Conservation (phyloP, 345 rosid genomes). For the Streptanthus diversifolius region DNA sequence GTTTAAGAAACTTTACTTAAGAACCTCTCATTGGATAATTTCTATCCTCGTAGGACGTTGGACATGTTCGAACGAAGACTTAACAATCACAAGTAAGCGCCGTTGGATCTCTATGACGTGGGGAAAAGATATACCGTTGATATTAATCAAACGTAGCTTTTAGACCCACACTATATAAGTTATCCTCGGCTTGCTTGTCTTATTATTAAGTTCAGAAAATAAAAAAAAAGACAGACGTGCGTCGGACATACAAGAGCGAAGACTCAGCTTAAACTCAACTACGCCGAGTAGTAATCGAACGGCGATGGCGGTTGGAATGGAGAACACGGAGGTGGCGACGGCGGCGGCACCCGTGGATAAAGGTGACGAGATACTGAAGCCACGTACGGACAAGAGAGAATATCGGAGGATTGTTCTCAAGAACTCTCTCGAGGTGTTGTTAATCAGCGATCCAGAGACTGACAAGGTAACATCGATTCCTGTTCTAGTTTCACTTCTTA, state of each 20-base stretch:
- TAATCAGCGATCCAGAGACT: slow-evolving; percentile 79
- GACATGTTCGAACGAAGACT: too few relatives aligned
- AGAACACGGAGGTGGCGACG: background rate
- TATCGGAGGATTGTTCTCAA: slow-evolving; percentile 61
- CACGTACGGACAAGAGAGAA: slow-evolving; percentile 72
- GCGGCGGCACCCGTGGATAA: slow-evolving; percentile 5
- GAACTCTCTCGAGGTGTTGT: slow-evolving; percentile 67
- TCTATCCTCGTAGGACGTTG: too few relatives aligned
- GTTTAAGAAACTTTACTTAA: too few relatives aligned
- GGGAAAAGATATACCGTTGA: background rate
- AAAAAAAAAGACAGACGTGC: background rate
- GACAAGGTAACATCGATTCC: slow-evolving; percentile 49
- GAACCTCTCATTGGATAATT: too few relatives aligned
- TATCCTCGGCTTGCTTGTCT: background rate
- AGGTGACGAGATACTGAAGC: slow-evolving; percentile 50
- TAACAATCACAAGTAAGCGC: too few relatives aligned
- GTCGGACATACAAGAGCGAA: background rate
- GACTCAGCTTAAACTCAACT: background rate
- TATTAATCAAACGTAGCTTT: background rate
- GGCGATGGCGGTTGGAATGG: slow-evolving; percentile 38
- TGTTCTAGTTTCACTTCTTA: background rate
- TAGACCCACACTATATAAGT: background rate
- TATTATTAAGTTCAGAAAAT: background rate
- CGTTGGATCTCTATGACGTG: background rate
- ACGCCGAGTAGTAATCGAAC: background rate